A percentile compares a stretch with the other conserved stretches of the same genome.
phyloP scores from a whole-genome alignment of 2,329 filamentous ascomycete species.

The Alternaria infectoria region DNA sequence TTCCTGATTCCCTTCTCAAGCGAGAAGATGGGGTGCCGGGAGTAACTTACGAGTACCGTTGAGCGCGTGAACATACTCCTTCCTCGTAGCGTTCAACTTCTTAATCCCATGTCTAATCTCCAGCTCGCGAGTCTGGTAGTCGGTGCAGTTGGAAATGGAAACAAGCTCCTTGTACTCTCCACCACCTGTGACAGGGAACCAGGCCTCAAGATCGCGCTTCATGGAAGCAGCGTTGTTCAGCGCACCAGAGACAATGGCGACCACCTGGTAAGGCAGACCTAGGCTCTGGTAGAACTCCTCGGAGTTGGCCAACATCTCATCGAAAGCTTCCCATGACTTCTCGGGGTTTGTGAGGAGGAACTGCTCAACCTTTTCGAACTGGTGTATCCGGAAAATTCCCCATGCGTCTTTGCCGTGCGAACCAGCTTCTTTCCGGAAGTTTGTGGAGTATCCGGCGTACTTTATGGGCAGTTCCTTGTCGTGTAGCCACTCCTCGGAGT shows the following conservation, averaged over 20 bases:
- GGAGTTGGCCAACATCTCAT: slow-evolving; percentile 87
- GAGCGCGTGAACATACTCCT: slow-evolving; percentile 92
- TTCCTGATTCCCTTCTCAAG: neutral
- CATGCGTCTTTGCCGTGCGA: slow-evolving; percentile 91
- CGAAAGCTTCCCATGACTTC: slow-evolving; percentile 85
- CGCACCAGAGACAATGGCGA: slow-evolving; percentile 94
- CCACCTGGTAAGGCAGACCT: slow-evolving; percentile 86
- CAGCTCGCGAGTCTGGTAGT: slow-evolving; percentile 93
- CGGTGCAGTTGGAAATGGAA: slow-evolving; percentile 96
- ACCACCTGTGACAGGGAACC: slow-evolving; percentile 63
- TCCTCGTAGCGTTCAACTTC: slow-evolving; percentile 73
- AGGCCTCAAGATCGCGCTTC: slow-evolving; percentile 95
- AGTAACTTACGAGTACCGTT: slow-evolving; percentile 68
- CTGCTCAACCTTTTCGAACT: slow-evolving; percentile 75
- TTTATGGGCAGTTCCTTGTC: slow-evolving; percentile 85
- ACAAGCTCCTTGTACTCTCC: slow-evolving; percentile 98
- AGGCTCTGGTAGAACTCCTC: slow-evolving; percentile 96
- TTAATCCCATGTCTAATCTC: slow-evolving; percentile 93
- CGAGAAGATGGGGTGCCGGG: neutral
- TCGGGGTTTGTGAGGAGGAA: slow-evolving; percentile 73
- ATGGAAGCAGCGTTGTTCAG: slow-evolving; percentile 63
- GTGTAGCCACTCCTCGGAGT: slow-evolving; percentile 89
- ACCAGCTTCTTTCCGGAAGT: slow-evolving; percentile 94
- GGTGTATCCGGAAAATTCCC: slow-evolving; percentile 97
- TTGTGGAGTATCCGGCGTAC: slow-evolving; percentile 87